Base-by-base conservation (phyloP, 2,329 filamentous ascomycete genomes). In the Esteya vermicola region DNA sequence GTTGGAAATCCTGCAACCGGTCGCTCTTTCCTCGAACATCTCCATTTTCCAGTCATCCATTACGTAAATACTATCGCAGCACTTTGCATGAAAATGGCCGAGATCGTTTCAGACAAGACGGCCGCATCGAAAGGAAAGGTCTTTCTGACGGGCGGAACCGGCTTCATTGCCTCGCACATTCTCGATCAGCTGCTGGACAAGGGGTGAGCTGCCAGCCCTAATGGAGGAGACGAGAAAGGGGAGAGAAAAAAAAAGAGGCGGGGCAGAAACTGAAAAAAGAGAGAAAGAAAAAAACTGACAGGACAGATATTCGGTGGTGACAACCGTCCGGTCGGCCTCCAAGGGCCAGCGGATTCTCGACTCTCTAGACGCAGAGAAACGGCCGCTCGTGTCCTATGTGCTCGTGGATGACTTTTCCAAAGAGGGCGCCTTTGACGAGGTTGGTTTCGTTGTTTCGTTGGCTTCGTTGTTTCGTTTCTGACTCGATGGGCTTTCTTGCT, bases 371-470 rank as follows among this genome's bases (percentile, higher is more conserved):
- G 20, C 18, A 14, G 8, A n/a, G 6, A 14, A 25, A 16, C 13
- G 22, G 5, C 22, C 33, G 12, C 14, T 9, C 9, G n/a, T 36
- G 2, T 57, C 59, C 2, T 65, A 60, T 39, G 60, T 53, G 27
- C 70, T 89, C 44, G 81, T 93, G 12, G 67, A 75, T 36, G 81
- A 93, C 48, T 78, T 93, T 47, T 78, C 79, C 0, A 54, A 75
- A 45, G 68, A 75, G 19, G 72, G 71, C 16, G 82, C 81, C 20
- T 93, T 91, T 48, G 72, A 81, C 42, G 58, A 70, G 45, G 71
- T 61, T 35, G 43, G 50, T n/a, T n/a, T n/a, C 39, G 2, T 16
- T 9, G 9, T 33, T 6, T 33, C 32, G 6, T 5, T 12, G 21
- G 14, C 16, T 4, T 8, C 25, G 20, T 10, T 27, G 9, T 20